Evolutionary conservation across 306 rosid genomes (phyloP).

Genomic region (Canavalia ensiformis): DNA sequence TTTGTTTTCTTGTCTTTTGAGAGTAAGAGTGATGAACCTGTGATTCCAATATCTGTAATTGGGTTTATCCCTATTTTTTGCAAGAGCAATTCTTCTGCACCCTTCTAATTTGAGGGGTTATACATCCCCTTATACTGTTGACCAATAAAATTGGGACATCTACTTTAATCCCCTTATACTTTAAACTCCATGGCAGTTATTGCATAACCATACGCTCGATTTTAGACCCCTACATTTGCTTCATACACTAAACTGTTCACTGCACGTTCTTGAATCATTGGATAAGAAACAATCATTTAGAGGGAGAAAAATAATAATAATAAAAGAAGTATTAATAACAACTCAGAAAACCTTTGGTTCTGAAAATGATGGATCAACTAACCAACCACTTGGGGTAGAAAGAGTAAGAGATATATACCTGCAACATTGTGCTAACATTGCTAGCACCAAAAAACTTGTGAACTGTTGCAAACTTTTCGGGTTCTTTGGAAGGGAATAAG

Average conservation of each 20-base stretch:
- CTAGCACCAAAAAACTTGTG: conserved; percentile 98
- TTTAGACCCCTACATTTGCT: conserved; percentile 86
- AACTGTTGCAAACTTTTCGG: conserved; percentile 87
- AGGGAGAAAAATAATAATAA: background rate
- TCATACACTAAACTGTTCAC: conserved; percentile 95
- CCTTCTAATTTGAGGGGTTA: too few relatives aligned
- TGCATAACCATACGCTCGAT: conserved; percentile 89
- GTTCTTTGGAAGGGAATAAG: conserved; percentile 88
- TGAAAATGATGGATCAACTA: conserved; percentile 11
- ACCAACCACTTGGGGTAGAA: background rate
- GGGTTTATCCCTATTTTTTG: conserved; percentile 1
- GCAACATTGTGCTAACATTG: conserved; percentile 94
- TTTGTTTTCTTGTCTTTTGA: background rate
- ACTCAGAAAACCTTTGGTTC: background rate
- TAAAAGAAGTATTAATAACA: too few relatives aligned
- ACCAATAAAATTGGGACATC: too few relatives aligned
- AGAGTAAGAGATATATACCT: conserved; percentile 58
- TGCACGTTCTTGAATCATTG: conserved; percentile 76
- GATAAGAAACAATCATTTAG: background rate
- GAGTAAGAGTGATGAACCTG: background rate
- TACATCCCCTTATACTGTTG: too few relatives aligned
- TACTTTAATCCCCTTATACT: too few relatives aligned
- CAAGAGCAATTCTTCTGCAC: too few relatives aligned
- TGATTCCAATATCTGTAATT: background rate
- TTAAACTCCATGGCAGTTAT: too few relatives aligned